Evolutionary conservation across 2,329 filamentous ascomycete genomes (phyloP).

Genomic region (Tolypocladium guangdongense): DNA sequence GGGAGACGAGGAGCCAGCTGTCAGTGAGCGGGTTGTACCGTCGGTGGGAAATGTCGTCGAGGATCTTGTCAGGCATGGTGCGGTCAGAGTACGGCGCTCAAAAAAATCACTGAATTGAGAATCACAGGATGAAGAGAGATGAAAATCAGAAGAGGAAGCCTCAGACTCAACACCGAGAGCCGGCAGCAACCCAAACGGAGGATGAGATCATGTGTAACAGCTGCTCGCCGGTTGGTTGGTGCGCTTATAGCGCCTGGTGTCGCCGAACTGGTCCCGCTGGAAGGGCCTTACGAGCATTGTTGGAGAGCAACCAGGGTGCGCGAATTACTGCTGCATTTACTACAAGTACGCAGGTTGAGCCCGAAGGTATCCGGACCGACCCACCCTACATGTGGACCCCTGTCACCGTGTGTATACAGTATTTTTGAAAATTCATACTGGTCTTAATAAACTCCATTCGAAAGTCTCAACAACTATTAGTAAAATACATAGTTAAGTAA

Average conservation of each 20-base stretch:
- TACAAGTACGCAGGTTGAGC: too few relatives aligned
- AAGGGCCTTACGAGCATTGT: too few relatives aligned
- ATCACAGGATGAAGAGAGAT: neutral
- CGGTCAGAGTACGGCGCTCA: neutral
- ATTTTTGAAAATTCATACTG: too few relatives aligned
- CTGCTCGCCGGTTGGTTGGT: neutral
- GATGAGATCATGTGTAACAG: slow-evolving; percentile 1
- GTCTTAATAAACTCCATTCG: too few relatives aligned
- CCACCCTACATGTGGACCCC: too few relatives aligned
- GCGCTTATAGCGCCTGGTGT: neutral
- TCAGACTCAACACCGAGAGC: neutral
- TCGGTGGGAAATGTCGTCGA: slow-evolving; percentile 94
- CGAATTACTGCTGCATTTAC: too few relatives aligned
- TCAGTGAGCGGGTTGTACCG: slow-evolving; percentile 87
- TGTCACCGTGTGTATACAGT: too few relatives aligned
- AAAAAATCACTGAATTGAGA: too few relatives aligned
- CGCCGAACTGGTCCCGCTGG: neutral
- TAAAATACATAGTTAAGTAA: too few relatives aligned
- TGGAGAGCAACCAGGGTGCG: too few relatives aligned
- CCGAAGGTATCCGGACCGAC: too few relatives aligned
- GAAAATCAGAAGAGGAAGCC: neutral
- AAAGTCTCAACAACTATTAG: too few relatives aligned
- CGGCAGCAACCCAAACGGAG: neutral
- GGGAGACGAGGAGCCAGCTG: slow-evolving; percentile 88
- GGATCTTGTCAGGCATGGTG: slow-evolving; percentile 60